Percentiles rank a stretch among this genome's conserved stretches.
phyloP scores from a whole-genome alignment of 208 protist species.

The Acanthamoeba healyi region DNA sequence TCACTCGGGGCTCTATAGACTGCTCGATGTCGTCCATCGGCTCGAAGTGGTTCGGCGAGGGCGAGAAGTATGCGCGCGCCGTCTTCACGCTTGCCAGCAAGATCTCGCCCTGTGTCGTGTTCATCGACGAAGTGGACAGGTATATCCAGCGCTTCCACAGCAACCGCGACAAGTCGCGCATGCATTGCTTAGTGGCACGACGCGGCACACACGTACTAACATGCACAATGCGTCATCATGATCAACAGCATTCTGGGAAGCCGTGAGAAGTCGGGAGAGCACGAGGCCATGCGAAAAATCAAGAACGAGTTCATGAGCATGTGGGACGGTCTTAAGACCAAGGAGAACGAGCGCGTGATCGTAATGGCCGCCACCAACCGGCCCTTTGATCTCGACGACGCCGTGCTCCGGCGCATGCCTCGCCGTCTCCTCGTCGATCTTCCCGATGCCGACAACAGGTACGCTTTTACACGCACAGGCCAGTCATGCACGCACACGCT shows the following conservation, averaged over 20 bases:
- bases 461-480: not conserved
- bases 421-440: slow-evolving; percentile 87
- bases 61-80: slow-evolving; percentile 88
- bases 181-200: not conserved
- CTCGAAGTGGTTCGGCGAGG: slow-evolving; percentile 90
- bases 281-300: slow-evolving; percentile 90
- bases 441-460: slow-evolving; percentile 81
- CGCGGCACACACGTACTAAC: not conserved
- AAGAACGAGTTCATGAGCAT: slow-evolving; percentile 90
- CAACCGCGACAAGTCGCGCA: too few species aligned
- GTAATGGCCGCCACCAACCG: slow-evolving; percentile 90
- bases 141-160: not conserved
- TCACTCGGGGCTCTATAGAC: slow-evolving; percentile 13
- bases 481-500: slow-evolving; percentile 43
- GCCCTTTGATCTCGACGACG: slow-evolving; percentile 90
- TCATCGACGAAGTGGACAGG: slow-evolving; percentile 89
- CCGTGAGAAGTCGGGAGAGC: slow-evolving; percentile 83
- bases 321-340: slow-evolving; percentile 88
- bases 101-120: slow-evolving; percentile 88
- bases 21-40: slow-evolving; percentile 75
- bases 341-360: slow-evolving; percentile 85
- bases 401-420: slow-evolving; percentile 87
- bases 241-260: slow-evolving; percentile 82
- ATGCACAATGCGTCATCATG: not conserved
- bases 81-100: slow-evolving; percentile 89